Evolutionary conservation across 495 filamentous ascomycete genomes (phyloP), one percentile per base, ranked within the genome.

Genomic region (Hyphodiscus hymeniophilus): DNA sequence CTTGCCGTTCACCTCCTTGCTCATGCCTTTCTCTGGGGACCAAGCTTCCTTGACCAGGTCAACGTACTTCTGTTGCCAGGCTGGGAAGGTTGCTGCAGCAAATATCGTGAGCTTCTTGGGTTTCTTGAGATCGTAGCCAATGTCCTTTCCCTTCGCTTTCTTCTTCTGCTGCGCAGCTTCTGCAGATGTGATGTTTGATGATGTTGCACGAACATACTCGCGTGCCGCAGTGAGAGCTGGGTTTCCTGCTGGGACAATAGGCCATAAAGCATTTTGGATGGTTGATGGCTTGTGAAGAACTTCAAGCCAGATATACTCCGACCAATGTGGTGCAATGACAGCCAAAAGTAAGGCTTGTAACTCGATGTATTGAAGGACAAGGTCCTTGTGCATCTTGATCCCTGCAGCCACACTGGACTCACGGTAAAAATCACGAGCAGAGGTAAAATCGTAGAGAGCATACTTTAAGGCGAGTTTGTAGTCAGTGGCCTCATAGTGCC

Each of bases 391-490:
- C 79, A 96, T 89, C 52, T 84, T 79, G 26, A 90, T 73, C 22
- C 83, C 83, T 7, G 84, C 81, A 16, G 84, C 76, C 18, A 68
- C 77, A 49, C 77, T 77, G 22, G 79, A 76, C 69, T 92, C 89
- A 60, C 92, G 85, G 74, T 96, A 98, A 63, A 81, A 81, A 63
- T 97, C 92, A 48, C 91, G 82, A 24, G 89, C 83, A 58, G 76
- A 76, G 16, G 80, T 81, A 66, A 97, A 82, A 67, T 96, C 89
- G 68, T 95, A 98, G 60, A 94, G 79, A 38, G 76, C 83, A 21
- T 85, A 82, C 66, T 95, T 95, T 51, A 97, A 77, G 8, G 92
- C 92, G 54, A 87, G 77, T 70, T 96, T 96, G 72, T 87, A 99
- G 60, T 82, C 75, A 34, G 86, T 86, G 48, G 74, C 63, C 54